Base-by-base conservation (phyloP, 1,284 basidiomycete species). In the Puccinia horiana region DNA sequence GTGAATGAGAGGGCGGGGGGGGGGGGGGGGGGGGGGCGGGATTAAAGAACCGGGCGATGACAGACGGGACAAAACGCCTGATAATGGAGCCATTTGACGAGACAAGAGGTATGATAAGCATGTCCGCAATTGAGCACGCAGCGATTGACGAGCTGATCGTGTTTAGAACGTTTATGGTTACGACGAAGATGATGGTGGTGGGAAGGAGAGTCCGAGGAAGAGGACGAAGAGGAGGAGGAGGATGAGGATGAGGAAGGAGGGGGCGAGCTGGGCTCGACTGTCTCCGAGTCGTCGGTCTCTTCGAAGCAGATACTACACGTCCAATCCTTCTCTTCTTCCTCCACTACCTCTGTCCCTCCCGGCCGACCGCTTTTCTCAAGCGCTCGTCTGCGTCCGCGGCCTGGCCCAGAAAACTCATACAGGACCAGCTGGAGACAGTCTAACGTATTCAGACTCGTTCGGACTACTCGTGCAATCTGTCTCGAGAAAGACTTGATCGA, bases 1-100 rank as follows among this genome's bases (percentile, higher is more conserved):
- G 20, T 11, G 23, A 12, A 54, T n/a, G 52, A 54, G 4, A 54
- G 20, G 20, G 23, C 11, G 16, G 16, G 4, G 11, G 1, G 32
- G 8, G 16, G 26, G 29, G 14, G 14, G 23, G 16, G 29, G 4
- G 16, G 8, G 32, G 8, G 16, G 58, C 6, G n/a, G 26, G n/a
- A 58, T 35, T 35, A 73, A 23, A 73, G 52, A 44, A 81, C 47
- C 18, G 56, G 37, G 42, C 79, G 79, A 75, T 81, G 79, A 67
- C 79, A 81, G 29, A 81, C 74, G n/a, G 79, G 79, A 67, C 79
- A 81, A 35, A 81, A 81, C 14, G 79, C 40, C 74, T 81, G 79
- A 67, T 81, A 81, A 40, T 81, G 79, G 29, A 81, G 61, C 79
- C 79, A 81, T 52, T 81, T 81, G 32, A 75, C 79, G 44, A 81